Evolutionary conservation across 164 flowering plant genomes (phyloP), one percentile per base, ranked within the genome.

Genomic region (Houttuynia cordata): DNA sequence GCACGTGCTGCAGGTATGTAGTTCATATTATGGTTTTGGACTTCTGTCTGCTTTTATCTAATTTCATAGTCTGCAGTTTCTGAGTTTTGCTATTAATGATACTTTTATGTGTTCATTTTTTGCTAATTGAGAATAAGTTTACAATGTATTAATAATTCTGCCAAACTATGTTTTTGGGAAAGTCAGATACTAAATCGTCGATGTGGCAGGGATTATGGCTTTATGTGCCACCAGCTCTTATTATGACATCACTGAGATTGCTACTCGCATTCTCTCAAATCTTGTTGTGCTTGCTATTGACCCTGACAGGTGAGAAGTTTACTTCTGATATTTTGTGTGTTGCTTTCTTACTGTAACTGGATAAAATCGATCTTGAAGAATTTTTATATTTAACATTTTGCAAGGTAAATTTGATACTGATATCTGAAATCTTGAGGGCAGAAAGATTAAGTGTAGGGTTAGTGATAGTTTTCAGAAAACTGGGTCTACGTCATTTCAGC

Each of bases 1-100:
- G 97, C 97, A 18, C 79, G 99, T 77, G 96, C 96, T 68, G 99
- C 99, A 80, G 99, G 99, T 91, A 75, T 8, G 15, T 25, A 19
- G n/a, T 53, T 20, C 24, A 18, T 12, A 18, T 19, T 53, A 20
- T 20, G 22, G 10, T 8, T 53, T 53, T 53, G 10, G 1, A 2
- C 8, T 18, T 20, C 1, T 23, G 24, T 15, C 40, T 56, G n/a
- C 13, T 8, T 25, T 24, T 56, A 25, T 24, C 58, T 56, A 24
- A 15, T 30, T 24, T 56, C 8, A 10, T 21, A 37, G 23, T 6
- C 17, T 19, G 18, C 9, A 15, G 6, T 23, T 30, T 24, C 34
- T 23, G 8, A 6, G 30, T 23, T 54, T 54, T 53, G 7, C n/a
- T 22, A 24, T 54, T 30, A 22, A 14, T 57, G 30, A 63, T 37